Base-by-base conservation (phyloP, 768 basidiomycete species). In the Lentinula lateritia region DNA sequence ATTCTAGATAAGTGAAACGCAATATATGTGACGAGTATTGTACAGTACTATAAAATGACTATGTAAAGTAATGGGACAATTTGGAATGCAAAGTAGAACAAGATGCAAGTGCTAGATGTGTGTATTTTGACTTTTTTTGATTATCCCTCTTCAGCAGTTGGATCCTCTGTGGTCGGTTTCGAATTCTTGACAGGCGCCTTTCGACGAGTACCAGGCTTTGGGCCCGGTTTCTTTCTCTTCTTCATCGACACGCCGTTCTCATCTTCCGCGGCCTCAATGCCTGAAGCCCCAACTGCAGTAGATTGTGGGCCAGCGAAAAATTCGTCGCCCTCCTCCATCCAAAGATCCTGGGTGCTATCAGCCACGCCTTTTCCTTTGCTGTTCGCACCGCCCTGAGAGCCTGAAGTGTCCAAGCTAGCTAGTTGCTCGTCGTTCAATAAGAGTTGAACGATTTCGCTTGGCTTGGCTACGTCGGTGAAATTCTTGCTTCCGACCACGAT, bases 401-500 rank as follows among this genome's bases (percentile, higher is more conserved):
- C 74, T 8, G 83, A 74, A 9, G 78, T 76, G 61, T 85, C 85
- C 42, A 92, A 74, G 50, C 81, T 84, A 3, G 89, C 93, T 15
- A 98, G 74, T 68, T 98, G 95, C 67, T 97, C 94, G 67, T 98
- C 95, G 68, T 94, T 95, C 68, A 99, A 83, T 54, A 99, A 79
- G 50, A 99, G 74, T 63, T 95, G 94, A 15, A 96, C 96, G 59
- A 99, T 97, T 73, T 99, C 97, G 75, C 93, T 95, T 32, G 94
- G 93, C 72, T 94, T 95, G 18, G 93, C 86, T 58, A 91, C 90
- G 64, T 97, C 95, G 1, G 91, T 93, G 71, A 97, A 88, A 63
- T 86, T 93, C 75, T 97, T 98, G 76, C 92, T 95, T 57, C 97
- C 97, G 7, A 99, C 97, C 57, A 99, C 97, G 62, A 98, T 96